phyloP scores from a whole-genome alignment of 345 rosid species.

The Cardamine chenopodiifolia region DNA sequence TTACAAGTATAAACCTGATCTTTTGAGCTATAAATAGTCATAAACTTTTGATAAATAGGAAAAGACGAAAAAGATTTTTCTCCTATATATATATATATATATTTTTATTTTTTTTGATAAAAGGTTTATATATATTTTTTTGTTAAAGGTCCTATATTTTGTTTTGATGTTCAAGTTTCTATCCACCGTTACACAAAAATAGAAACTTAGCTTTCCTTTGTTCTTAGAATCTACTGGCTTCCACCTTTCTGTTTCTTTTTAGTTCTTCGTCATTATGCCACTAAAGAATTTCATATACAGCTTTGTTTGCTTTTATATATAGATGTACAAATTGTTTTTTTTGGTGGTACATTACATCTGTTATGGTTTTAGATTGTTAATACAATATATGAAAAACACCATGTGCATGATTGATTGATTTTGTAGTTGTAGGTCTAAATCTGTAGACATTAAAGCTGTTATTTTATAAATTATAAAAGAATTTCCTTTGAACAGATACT shows the following conservation, averaged over 20 bases:
- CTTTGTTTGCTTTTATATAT: neutral
- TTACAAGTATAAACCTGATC: neutral
- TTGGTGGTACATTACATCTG: neutral
- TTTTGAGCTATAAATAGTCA: neutral
- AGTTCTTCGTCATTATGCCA: neutral
- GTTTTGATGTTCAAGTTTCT: neutral
- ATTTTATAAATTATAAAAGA: too few relatives aligned
- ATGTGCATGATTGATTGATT: slow-evolving; percentile 13
- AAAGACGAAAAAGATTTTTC: neutral
- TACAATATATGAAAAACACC: neutral
- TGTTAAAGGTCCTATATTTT: neutral
- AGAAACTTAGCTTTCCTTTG: neutral
- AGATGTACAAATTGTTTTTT: neutral
- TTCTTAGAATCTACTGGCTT: neutral
- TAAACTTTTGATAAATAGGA: neutral
- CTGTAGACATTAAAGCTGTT: neutral
- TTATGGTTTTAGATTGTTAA: neutral
- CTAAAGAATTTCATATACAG: neutral
- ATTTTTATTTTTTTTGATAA: too few relatives aligned
- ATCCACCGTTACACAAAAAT: neutral
- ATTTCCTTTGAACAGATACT: neutral
- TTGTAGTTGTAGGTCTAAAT: neutral
- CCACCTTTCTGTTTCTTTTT: neutral
- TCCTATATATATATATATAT: too few relatives aligned
- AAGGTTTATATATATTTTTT: too few relatives aligned